Conservation (phyloP, 2,329 filamentous ascomycete genomes). For the Diaporthe ilicicola region DNA sequence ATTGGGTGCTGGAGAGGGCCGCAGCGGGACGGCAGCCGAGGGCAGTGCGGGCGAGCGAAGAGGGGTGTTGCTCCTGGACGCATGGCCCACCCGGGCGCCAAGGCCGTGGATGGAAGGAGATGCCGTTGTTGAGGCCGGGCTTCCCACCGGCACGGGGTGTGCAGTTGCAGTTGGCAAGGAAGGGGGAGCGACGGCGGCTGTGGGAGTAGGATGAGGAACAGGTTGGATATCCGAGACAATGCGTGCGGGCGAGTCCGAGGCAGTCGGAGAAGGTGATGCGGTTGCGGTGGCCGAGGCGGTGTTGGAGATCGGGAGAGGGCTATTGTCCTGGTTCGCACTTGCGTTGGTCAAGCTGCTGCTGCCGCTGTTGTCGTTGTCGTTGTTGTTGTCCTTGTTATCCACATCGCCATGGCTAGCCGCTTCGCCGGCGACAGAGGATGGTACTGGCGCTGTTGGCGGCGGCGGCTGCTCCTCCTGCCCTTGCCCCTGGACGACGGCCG, state of each 20-base stretch:
- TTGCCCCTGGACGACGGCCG: background rate
- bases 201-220: background rate
- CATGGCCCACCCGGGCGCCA: background rate
- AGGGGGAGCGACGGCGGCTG: background rate
- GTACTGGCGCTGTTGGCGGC: background rate
- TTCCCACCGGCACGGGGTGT: background rate
- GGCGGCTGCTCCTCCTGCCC: background rate
- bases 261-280: background rate
- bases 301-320: background rate
- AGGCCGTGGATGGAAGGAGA: background rate
- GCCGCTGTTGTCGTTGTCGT: too few relatives aligned
- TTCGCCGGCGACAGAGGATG: background rate
- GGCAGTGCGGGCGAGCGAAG: conserved; percentile 1
- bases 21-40: background rate
- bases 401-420: background rate
- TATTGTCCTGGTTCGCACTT: background rate
- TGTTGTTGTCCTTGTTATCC: background rate
- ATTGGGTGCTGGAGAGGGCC: background rate
- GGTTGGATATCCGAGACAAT: conserved; percentile 26
- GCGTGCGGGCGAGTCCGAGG: background rate
- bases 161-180: background rate
- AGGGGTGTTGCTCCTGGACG: background rate
- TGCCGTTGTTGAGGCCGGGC: background rate
- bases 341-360: background rate
- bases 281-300: background rate